Evolutionary conservation across 1,284 basidiomycete genomes (phyloP).

Genomic region (Volvariella volvacea): DNA sequence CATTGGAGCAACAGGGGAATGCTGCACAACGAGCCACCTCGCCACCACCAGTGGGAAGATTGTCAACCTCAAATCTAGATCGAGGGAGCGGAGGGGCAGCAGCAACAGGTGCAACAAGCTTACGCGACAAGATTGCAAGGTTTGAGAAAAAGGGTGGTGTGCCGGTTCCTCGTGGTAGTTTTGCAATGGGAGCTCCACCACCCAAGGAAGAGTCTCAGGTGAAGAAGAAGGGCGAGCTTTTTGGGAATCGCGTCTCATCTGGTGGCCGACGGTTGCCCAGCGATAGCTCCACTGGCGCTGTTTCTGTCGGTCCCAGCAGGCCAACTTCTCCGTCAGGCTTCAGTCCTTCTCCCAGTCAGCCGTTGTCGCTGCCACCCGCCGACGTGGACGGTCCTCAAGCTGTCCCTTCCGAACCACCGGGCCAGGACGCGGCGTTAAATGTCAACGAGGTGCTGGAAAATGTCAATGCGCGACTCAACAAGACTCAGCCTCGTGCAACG

Average conservation of each 20-base stretch:
- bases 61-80: conserved; percentile 14
- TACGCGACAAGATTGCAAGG: conserved; percentile 68
- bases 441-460: no score
- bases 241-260: conserved; percentile 62
- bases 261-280: conserved; percentile 28
- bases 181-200: conserved; percentile 61
- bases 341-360: conserved; percentile 13
- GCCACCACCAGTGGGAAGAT: conserved; percentile 23
- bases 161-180: conserved; percentile 67
- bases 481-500: conserved; percentile 18
- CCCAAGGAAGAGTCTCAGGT: conserved; percentile 33
- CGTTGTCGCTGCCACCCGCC: background rate
- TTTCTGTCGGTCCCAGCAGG: conserved; percentile 11
- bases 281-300: conserved; percentile 18
- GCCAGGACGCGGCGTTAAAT: no score
- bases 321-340: conserved; percentile 9
- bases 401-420: no score
- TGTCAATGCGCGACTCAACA: conserved; percentile 8
- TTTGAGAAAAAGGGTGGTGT: conserved; percentile 72
- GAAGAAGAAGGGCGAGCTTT: conserved; percentile 54
- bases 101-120: conserved; percentile 6
- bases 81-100: conserved; percentile 21
- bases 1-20: conserved; percentile 53
- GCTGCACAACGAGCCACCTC: conserved; percentile 23
- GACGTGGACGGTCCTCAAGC: no score